Evolutionary conservation across 2,329 filamentous ascomycete species (phyloP).

Genomic region (Fusarium staphyleae): DNA sequence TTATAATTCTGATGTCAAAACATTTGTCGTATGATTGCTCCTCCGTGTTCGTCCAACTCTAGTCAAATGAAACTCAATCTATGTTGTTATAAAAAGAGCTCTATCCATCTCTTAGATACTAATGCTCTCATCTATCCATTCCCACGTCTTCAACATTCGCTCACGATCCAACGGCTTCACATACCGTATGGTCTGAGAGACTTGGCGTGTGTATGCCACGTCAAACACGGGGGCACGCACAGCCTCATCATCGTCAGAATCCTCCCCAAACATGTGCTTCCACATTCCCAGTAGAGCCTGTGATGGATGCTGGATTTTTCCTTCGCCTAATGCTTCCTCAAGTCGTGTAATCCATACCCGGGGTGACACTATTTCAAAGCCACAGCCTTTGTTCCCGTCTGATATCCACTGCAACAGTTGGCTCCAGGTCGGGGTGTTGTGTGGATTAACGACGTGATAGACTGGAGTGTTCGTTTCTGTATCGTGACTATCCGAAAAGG

Average conservation of each 20-base stretch:
- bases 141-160: constrained; percentile 31
- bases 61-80: too few relatives aligned
- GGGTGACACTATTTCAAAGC: constrained; percentile 13
- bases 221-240: constrained; percentile 4
- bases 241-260: neutral
- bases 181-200: constrained; percentile 15
- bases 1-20: too few relatives aligned
- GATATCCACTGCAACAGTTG: constrained; percentile 35
- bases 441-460: constrained; percentile 37
- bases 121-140: constrained; percentile 27
- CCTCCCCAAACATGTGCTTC: constrained; percentile 18
- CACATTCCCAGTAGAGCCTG: constrained; percentile 36
- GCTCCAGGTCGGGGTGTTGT: constrained; percentile 26
- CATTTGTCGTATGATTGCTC: too few relatives aligned
- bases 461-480: constrained; percentile 1
- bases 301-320: constrained; percentile 19
- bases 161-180: constrained; percentile 24
- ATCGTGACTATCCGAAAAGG: neutral
- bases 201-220: constrained; percentile 1
- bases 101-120: neutral
- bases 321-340: constrained; percentile 8
- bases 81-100: too few relatives aligned
- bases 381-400: neutral
- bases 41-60: too few relatives aligned
- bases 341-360: constrained; percentile 29